Evolutionary conservation across 768 basidiomycete genomes (phyloP).

Genomic region (Pisolithus albus): DNA sequence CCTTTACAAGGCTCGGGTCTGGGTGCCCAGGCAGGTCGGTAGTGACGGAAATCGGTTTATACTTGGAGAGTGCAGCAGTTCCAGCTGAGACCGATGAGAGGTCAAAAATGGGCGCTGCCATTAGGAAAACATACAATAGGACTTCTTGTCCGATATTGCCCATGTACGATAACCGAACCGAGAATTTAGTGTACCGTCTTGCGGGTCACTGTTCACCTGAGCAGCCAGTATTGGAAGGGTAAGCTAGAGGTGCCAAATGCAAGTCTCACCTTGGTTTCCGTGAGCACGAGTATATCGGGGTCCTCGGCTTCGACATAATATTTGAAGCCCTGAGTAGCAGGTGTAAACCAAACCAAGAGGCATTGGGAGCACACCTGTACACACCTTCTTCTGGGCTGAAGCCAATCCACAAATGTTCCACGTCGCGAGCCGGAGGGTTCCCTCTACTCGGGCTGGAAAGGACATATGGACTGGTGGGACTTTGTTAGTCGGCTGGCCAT

Average conservation of each 20-base stretch:
- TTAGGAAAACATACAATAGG: conserved; percentile 49
- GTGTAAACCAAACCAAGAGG: neutral
- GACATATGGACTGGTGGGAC: conserved; percentile 54
- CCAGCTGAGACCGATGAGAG: conserved; percentile 46
- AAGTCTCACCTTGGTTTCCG: conserved; percentile 69
- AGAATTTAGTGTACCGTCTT: conserved; percentile 47
- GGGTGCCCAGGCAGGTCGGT: conserved; percentile 73
- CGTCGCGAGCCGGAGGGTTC: conserved; percentile 50
- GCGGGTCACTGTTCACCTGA: conserved; percentile 67
- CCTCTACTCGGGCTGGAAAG: conserved; percentile 44
- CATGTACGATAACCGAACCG: conserved; percentile 70
- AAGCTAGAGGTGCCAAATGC: neutral
- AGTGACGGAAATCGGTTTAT: conserved; percentile 58
- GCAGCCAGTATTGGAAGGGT: neutral
- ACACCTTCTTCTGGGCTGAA: conserved; percentile 72
- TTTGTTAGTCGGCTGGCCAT: conserved; percentile 68
- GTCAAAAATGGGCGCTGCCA: neutral
- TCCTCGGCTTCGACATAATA: conserved; percentile 80
- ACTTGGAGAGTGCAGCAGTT: conserved; percentile 73
- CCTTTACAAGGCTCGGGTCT: conserved; percentile 55
- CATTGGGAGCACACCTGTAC: conserved; percentile 1
- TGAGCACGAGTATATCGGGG: conserved; percentile 75
- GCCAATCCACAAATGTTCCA: conserved; percentile 83
- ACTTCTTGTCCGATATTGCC: conserved; percentile 73
- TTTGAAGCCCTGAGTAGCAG: conserved; percentile 65